Evolutionary conservation across 1,284 basidiomycete species (phyloP), one percentile per base, ranked within the genome.

Genomic region (Lignosus rhinocerotis): DNA sequence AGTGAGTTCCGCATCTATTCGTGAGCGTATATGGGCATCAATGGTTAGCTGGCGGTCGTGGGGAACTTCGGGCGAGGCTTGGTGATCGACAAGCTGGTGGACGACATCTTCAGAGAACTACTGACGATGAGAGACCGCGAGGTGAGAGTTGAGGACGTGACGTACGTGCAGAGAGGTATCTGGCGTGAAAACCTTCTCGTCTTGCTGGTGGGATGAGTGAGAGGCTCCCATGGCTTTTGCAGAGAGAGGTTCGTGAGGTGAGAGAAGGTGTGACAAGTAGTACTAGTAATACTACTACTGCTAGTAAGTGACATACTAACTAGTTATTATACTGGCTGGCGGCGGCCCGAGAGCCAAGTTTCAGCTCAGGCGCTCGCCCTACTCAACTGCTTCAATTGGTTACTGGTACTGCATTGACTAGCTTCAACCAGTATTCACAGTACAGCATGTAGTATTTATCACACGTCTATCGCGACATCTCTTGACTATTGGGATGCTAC

Each of bases 21-120:
- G 82, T 34, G 81, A 72, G 39, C 84, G 85, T 58, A 93, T 81
- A 59, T 84, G 85, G 10, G 79, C 77, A 68, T 93, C 91, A 45
- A 92, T 75, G 10, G 81, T 78, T n/a, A 82, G 78, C 72, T 92
- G 90, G 48, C 88, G 84, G 63, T 85, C 84, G 7, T 85, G 80
- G 11, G 83, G 77, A 4, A 84, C 82, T 46, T 79, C 78, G 3
- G 87, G 74, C 1, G 85, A 78, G 43, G 81, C 79, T 42, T 81
- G 70, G 58, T 80, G 77, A 72, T 90, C 85, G n/a, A 85, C 78
- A 58, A 93, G 85, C 55, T 87, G 83, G 76, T 87, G 84, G 66
- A 92, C 84, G 59, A 93, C 83, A 72, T 88, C 85, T 56, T 81
- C 81, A 32, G 88, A 90, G 73, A 93, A 89, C 90, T 92, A 66